Conservation (phyloP, 306 rosid species). For the Carpinus fangiana region DNA sequence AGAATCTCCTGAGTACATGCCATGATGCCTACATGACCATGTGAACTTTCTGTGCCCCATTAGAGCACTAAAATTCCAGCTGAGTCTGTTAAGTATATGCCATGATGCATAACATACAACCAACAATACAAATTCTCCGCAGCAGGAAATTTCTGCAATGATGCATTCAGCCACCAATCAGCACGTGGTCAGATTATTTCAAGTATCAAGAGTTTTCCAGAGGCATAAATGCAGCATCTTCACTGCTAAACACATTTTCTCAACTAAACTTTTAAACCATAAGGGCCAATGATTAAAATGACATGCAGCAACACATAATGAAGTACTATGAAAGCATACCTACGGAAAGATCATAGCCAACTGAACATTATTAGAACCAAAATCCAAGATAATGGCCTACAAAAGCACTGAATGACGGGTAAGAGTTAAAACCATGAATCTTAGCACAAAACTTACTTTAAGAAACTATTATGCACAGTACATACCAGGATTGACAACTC, state of each 20-base stretch:
- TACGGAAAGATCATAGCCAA: conserved; percentile 24
- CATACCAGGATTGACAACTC: conserved; percentile 40
- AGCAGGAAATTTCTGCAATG: not conserved
- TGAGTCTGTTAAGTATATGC: not conserved
- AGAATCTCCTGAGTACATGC: not conserved
- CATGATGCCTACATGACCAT: conserved; percentile 4
- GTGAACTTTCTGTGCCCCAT: not conserved
- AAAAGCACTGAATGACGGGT: conserved; percentile 16
- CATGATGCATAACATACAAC: not conserved
- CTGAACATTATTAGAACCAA: conserved; percentile 16
- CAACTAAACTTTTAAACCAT: not conserved
- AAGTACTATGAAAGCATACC: conserved; percentile 39
- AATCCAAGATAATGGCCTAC: conserved; percentile 22
- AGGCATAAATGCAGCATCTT: conserved; percentile 7
- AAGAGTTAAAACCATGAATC: conserved; percentile 10
- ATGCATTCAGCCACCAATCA: not conserved
- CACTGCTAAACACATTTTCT: not conserved
- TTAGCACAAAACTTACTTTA: conserved; percentile 15
- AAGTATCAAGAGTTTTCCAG: not conserved
- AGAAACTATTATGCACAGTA: conserved; percentile 27
- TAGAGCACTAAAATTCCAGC: not conserved
- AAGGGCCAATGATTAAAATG: not conserved
- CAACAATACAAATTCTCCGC: not conserved
- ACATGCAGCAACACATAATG: conserved; percentile 25
- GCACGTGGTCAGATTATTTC: not conserved